These are phyloP conservation scores for Stephania cephalantha DNA, from an alignment of 164 flowering plant genomes.

Conservation along the genomic window DNA sequence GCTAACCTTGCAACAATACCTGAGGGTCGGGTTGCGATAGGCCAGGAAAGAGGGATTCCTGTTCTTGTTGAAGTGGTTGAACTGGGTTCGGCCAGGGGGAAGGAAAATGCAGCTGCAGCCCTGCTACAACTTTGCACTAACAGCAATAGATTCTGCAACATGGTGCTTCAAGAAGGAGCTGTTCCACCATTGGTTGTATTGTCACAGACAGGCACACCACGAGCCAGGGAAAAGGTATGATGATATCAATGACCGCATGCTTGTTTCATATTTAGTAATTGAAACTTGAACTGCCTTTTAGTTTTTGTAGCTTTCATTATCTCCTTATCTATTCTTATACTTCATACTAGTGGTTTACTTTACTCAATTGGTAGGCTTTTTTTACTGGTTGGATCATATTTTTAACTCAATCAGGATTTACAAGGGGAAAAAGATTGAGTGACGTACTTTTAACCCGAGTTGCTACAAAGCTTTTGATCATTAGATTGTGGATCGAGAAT, in stretches of 20 bases:
- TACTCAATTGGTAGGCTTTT: not conserved
- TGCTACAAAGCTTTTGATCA: too few relatives aligned
- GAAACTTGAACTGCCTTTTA: not conserved
- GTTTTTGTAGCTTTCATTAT: not conserved
- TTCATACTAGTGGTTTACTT: not conserved
- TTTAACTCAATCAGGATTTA: not conserved
- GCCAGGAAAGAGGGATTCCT: conserved; percentile 72
- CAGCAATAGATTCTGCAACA: conserved; percentile 57
- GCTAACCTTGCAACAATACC: conserved; percentile 89
- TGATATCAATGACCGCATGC: not conserved
- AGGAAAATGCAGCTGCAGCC: conserved; percentile 97
- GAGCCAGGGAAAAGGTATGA: conserved; percentile 88
- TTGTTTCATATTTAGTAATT: not conserved
- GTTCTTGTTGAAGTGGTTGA: conserved; percentile 93
- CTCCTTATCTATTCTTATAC: not conserved
- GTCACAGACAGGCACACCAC: conserved; percentile 85
- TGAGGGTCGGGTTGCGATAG: conserved; percentile 75
- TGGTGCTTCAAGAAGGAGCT: conserved; percentile 92
- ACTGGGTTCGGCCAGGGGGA: conserved; percentile 90
- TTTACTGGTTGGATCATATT: not conserved
- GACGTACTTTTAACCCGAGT: too few relatives aligned
- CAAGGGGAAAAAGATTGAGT: not conserved
- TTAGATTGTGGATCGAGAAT: too few relatives aligned
- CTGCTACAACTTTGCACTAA: conserved; percentile 73
- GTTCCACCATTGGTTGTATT: conserved; percentile 90